Base-by-base conservation (phyloP, 176 grass and related monocot genomes). In the Bothriochloa decipiens region DNA sequence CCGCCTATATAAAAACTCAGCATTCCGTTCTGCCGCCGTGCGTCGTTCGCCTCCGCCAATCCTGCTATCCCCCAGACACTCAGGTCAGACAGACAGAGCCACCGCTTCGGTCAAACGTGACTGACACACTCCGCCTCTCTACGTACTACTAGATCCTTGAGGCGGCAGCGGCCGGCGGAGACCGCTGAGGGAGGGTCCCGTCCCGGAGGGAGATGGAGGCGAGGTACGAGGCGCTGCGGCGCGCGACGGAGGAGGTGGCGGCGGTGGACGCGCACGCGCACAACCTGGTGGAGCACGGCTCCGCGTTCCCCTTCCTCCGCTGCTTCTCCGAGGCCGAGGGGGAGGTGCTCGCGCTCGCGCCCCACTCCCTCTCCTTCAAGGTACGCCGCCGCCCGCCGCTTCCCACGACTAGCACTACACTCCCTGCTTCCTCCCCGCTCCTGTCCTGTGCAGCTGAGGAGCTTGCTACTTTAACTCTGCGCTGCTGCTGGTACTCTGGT, bases 321-420 rank as follows among this genome's bases (percentile, higher is more conserved):
- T 92, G 91, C 91, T 92, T 98, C 91, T 93, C 88, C 84, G 96
- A 98, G 87, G 89, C 93, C 65, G 86, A 98, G 20, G 96, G 87
- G 15, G 88, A 94, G 74, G 53, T 77, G 63, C 82, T 92, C 80
- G 91, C 81, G 55, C 80, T 92, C 80, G 91, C 89, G 29, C 93
- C 87, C 11, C 81, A 96, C 72, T 82, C 96, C 70, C 91, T 98
- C 86, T 94, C 91, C 83, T 98, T 96, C 91, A 96, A 96, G 96
- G 96, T 96, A 91, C 9, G 61, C 75, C 53, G 27, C 18, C 72
- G 47, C 75, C 2, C n/a, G n/a, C n/a, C 46, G 46, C 46, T 13
- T 12, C 13, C 5, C 10, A 1, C 68, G 11, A 2, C 18, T 13
- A 4, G 15, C 29, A 3, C 62, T n/a, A n/a, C 3, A 23, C 25